phyloP scores from a whole-genome alignment of 495 filamentous ascomycete genomes.

The Chlorociboria aeruginascens region DNA sequence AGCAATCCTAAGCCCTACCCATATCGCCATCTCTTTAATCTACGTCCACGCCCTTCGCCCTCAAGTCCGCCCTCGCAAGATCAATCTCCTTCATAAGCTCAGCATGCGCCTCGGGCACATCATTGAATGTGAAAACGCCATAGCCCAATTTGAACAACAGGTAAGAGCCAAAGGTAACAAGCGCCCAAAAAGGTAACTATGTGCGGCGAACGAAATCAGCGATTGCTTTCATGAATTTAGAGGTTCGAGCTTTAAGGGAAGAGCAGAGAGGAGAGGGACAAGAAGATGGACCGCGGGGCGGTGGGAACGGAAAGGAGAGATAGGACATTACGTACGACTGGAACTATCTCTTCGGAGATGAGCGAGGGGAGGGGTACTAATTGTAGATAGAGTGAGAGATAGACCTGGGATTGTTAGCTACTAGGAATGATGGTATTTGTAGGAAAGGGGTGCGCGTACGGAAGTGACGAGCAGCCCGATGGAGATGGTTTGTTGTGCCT shows the following conservation, averaged over 20 bases:
- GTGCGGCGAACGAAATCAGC: neutral
- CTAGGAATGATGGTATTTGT: neutral
- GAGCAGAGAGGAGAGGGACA: neutral
- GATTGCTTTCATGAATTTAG: neutral
- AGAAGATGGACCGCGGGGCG: neutral
- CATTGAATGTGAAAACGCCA: conserved; percentile 91
- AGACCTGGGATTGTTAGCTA: conserved; percentile 45
- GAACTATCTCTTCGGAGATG: conserved; percentile 59
- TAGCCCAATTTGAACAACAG: conserved; percentile 82
- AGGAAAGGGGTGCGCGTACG: conserved; percentile 30
- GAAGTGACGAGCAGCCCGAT: conserved; percentile 75
- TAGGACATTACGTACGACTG: conserved; percentile 41
- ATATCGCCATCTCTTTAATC: conserved; percentile 30
- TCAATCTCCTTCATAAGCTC: conserved; percentile 80
- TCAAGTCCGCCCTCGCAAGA: conserved; percentile 52
- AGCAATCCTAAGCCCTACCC: too few relatives aligned
- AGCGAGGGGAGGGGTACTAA: conserved; percentile 72
- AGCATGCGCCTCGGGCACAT: conserved; percentile 81
- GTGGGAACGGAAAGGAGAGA: neutral
- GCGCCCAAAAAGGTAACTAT: conserved; percentile 81
- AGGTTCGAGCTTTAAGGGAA: neutral
- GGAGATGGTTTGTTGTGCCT: conserved; percentile 65
- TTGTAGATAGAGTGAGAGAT: conserved; percentile 74
- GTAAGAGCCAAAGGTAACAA: conserved; percentile 89
- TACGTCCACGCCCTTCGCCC: conserved; percentile 59